Conservation (phyloP, 108 stramenopile species). For the Licmophora abbreviata region DNA sequence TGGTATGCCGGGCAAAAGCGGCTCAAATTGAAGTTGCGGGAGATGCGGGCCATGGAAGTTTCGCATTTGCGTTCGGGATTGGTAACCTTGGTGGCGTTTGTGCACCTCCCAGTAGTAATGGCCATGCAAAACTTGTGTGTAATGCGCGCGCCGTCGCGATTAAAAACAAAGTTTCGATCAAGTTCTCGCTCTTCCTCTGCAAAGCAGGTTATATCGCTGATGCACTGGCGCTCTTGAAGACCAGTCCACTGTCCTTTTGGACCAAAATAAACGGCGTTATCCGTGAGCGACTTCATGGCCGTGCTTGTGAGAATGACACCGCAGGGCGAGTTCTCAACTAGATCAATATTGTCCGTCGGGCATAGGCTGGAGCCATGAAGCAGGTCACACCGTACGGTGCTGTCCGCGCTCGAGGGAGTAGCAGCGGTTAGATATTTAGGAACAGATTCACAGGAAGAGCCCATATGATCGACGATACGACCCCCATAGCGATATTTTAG, state of each 20-base stretch:
- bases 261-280: conserved; percentile 38
- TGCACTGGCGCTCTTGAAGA: conserved; percentile 22
- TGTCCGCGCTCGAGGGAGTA: not conserved
- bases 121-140: conserved; percentile 38
- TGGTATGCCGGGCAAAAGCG: no score
- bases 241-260: conserved; percentile 28
- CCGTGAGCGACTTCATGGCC: conserved; percentile 32
- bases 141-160: conserved; percentile 14
- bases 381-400: conserved; percentile 25
- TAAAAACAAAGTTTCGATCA: conserved; percentile 20
- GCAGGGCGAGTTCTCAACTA: conserved; percentile 25
- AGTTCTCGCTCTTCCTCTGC: conserved; percentile 18
- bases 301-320: conserved; percentile 35
- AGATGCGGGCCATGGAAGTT: no score
- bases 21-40: no score
- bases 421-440: conserved; percentile 7
- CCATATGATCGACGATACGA: conserved; percentile 11
- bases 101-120: conserved; percentile 31
- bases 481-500: conserved; percentile 6
- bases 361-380: conserved; percentile 50
- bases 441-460: conserved; percentile 35
- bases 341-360: conserved; percentile 38
- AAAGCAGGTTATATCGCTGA: conserved; percentile 23
- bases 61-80: no score
- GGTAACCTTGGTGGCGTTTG: no score